Evolutionary conservation across 768 basidiomycete genomes (phyloP), one percentile per base, ranked within the genome.

Genomic region (Leccinum fibrillosum): DNA sequence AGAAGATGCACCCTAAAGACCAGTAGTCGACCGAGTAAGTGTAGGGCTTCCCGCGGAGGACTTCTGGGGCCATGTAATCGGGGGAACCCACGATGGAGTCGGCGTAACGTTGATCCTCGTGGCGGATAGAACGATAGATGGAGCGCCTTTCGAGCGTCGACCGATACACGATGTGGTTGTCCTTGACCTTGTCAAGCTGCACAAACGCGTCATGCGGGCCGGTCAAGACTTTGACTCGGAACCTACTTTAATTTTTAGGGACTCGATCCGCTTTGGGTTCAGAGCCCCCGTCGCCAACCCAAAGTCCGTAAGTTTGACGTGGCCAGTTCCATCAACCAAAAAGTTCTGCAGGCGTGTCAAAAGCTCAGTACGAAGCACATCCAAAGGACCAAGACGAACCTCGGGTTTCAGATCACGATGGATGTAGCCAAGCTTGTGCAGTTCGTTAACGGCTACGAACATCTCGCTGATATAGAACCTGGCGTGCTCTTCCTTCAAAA

Each of bases 401-500:
- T 98, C 96, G 2, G 96, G 96, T 74, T 98, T 98, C 52, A 98
- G 78, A 76, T 98, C 96, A 57, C 96, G 92, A 76, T 98, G 97
- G 57, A 99, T 94, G 70, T 99, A 99, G 0, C 97, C 97, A 4
- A 99, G 84, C 71, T 94, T 95, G 75, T 99, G 97, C 34, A 98
- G 78, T 71, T 98, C 96, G 57, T 85, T 90, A 47, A 98, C 94
- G 5, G 86, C 88, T 21, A 86, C 88, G 69, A 98, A 98, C 97
- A 99, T 99, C 76, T 99, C 96, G 59, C 89, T 86, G 67, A 98
- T 96, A 74, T 99, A 99, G 72, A 95, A 98, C 55, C 89, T 81
- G 1, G 97, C 96, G 66, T 98, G 93, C 67, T 98, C 94, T 70
- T 98, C 95, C 71, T 98, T 96, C 58, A 99, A 81, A 2, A 98